A percentile compares a stretch with the other conserved stretches of the same genome.
phyloP scores from a whole-genome alignment of 352 stramenopile genomes.

The Pythium folliculosum region DNA sequence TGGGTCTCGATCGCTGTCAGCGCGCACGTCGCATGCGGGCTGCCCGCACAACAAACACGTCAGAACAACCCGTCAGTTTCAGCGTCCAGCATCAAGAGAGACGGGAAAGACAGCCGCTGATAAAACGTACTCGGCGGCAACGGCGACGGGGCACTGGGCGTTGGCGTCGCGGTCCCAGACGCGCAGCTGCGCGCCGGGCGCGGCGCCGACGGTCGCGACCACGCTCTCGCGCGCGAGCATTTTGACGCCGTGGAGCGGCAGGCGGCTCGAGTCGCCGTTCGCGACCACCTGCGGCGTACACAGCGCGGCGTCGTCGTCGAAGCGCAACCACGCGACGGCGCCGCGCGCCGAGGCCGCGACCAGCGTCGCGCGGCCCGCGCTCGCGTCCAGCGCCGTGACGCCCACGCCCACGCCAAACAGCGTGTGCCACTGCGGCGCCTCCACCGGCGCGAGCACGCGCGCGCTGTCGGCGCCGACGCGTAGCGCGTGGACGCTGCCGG shows the following conservation, averaged over 20 bases:
- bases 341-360: slow-evolving; percentile 57
- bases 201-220: slow-evolving; percentile 71
- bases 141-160: slow-evolving; percentile 54
- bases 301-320: slow-evolving; percentile 41
- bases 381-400: slow-evolving; percentile 62
- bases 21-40: slow-evolving; percentile 38
- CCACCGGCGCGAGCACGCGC: slow-evolving; percentile 19
- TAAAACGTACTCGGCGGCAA: slow-evolving; percentile 52
- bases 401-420: slow-evolving; percentile 45
- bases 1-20: slow-evolving; percentile 74
- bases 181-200: slow-evolving; percentile 62
- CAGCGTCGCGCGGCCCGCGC: slow-evolving; percentile 43
- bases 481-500: slow-evolving; percentile 49
- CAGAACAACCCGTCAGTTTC: not conserved
- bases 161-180: slow-evolving; percentile 75
- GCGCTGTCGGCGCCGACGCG: slow-evolving; percentile 33
- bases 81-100: not conserved
- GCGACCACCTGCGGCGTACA: slow-evolving; percentile 9
- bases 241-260: slow-evolving; percentile 70
- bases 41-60: slow-evolving; percentile 19
- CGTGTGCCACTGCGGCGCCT: slow-evolving; percentile 62
- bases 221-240: slow-evolving; percentile 66
- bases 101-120: not conserved
- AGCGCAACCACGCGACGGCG: slow-evolving; percentile 64
- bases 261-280: slow-evolving; percentile 52